Evolutionary conservation across 805 yeast genomes (phyloP), one percentile per base, ranked within the genome.

Genomic region (Geotrichum ghanense): DNA sequence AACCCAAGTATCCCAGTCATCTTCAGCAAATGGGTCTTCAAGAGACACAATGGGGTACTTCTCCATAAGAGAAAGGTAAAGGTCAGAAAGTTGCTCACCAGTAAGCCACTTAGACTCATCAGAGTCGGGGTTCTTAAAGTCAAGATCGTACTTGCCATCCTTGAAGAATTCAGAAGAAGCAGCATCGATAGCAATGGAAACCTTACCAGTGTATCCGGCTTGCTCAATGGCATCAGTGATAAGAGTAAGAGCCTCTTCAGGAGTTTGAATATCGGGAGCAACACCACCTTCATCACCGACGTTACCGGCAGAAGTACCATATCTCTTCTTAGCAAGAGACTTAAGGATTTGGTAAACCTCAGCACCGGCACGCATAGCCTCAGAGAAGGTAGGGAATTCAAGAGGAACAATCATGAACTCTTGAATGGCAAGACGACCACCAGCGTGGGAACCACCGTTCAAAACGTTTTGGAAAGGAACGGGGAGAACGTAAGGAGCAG

Each of bases 261-360:
- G 90, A 61, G 96, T 79, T 58, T 83, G 78, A 59, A 92, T 81
- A 72, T 88, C 86, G 72, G 98, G 98, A 64, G 98, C 98, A 76
- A 90, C 96, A 81, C 98, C 98, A 83, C 98, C 98, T 79, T 90
- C 98, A 74, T 90, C 98, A 81, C 98, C 98, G 68, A 90, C 98
- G 77, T 90, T 90, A 75, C 96, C 97, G 64, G 98, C 98, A 54
- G 95, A 82, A 67, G 86, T 83, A 69, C 98, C 98, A 82, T 90
- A 92, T 70, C 74, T 77, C 81, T 86, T 82, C 81, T 86, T 85
- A 71, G 97, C 83, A 64, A 84, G 74, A 56, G 89, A 72, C 79
- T 92, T 92, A 72, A 90, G 81, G 74, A 78, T 76, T 81, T 90
- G 97, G 92, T 90, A 90, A 61, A 89, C 96, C 78, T 90, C 98